Base-by-base conservation (phyloP, 768 basidiomycete species). In the Inosperma sp. region DNA sequence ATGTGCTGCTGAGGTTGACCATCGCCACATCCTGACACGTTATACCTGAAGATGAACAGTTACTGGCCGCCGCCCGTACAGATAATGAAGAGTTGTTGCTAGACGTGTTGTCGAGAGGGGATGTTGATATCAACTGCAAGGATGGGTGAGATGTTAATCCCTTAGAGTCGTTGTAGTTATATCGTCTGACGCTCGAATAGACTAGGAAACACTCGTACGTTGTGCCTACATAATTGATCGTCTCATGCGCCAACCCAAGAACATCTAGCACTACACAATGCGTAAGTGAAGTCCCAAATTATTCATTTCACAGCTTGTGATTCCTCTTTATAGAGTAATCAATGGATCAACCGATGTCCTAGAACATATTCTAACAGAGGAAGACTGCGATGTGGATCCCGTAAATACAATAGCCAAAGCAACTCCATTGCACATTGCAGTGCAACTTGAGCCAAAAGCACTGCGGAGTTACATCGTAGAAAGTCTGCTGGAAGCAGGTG, bases 371-470 rank as follows among this genome's bases (percentile, higher is more conserved):
- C 75, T 93, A 27, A 79, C 78, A 4, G 73, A 82, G 59, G 86
- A 90, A 9, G 78, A 75, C 4, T 91, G 88, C 69, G 89, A 92
- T 60, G 88, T 91, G 44, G 89, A 93, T 63, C 80, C 82, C 14
- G 72, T 79, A 59, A 92, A 92, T 66, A 74, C 75, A 16, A 61
- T 86, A 23, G 82, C 84, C 41, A 76, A 76, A 7, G 81, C 82
- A 6, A 93, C 91, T 0, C 91, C 91, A 3, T 72, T 93, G 13
- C 90, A 92, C 64, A 75, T 89, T 21, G 89, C 88, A 7, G 66
- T 86, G 7, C 66, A 69, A 54, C 65, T 86, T 36, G 70, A 79
- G 27, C 73, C 85, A 53, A 65, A 63, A 2, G 84, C 81, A 23
- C 63, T 82, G 17, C 68, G 87, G 39, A 61, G 66, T 41, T 67